Conservation (phyloP, 2,329 filamentous ascomycete genomes). For the Pseudogymnoascus sp. region DNA sequence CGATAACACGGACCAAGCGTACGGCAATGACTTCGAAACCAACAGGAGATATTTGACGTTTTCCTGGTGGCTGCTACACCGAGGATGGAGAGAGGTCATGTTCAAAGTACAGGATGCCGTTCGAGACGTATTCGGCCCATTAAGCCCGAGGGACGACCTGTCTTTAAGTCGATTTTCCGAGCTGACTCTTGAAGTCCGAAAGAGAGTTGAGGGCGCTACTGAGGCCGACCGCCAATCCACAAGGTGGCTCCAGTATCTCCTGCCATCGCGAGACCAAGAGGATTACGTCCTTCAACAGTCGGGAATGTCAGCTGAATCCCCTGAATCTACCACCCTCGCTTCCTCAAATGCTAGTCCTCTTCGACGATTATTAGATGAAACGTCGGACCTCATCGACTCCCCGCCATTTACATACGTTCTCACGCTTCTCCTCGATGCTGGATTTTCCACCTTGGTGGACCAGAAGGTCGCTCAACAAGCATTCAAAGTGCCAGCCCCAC, state of each 20-base stretch:
- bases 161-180: slow-evolving; percentile 72
- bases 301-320: slow-evolving; percentile 56
- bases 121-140: slow-evolving; percentile 75
- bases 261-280: slow-evolving; percentile 73
- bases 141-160: slow-evolving; percentile 84
- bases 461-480: slow-evolving; percentile 69
- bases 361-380: slow-evolving; percentile 84
- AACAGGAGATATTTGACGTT: slow-evolving; percentile 93
- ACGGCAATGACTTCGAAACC: slow-evolving; percentile 91
- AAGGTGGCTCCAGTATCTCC: slow-evolving; percentile 70
- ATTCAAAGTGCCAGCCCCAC: slow-evolving; percentile 52
- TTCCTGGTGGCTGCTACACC: slow-evolving; percentile 95
- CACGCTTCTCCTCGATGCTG: slow-evolving; percentile 75
- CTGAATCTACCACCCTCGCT: slow-evolving; percentile 30
- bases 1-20: slow-evolving; percentile 69
- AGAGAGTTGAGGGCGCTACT: slow-evolving; percentile 69
- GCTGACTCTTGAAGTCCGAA: slow-evolving; percentile 73
- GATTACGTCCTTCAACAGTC: slow-evolving; percentile 77
- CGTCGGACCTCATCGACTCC: slow-evolving; percentile 89
- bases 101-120: slow-evolving; percentile 77
- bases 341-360: slow-evolving; percentile 45
- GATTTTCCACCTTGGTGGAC: slow-evolving; percentile 77
- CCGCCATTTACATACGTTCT: slow-evolving; percentile 83
- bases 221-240: slow-evolving; percentile 50
- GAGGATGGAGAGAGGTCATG: slow-evolving; percentile 77